Conservation (phyloP, 257 asterid genomes). For the Solanum infundibuliforme region DNA sequence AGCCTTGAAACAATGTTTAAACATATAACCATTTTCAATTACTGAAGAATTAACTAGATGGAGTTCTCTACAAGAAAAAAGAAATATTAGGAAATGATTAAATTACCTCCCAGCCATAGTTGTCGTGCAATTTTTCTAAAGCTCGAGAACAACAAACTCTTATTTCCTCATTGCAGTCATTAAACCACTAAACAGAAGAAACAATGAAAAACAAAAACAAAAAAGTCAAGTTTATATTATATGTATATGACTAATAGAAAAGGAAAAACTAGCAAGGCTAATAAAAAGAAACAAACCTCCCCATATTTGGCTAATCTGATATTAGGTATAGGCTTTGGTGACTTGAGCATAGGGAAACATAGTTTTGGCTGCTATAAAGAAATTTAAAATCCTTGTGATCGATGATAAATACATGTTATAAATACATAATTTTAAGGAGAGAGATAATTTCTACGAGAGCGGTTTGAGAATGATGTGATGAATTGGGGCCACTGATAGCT, state of each 20-base stretch:
- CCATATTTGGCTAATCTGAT: slow-evolving; percentile 66
- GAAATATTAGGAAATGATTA: neutral
- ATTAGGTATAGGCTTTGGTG: slow-evolving; percentile 23
- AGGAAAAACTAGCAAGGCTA: neutral
- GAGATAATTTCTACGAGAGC: slow-evolving; percentile 19
- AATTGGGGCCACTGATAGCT: slow-evolving; percentile 56
- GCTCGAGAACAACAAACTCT: slow-evolving; percentile 57
- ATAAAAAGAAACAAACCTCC: slow-evolving; percentile 35
- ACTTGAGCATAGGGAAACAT: slow-evolving; percentile 51
- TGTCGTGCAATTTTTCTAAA: slow-evolving; percentile 32
- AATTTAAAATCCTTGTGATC: neutral
- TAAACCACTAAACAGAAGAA: slow-evolving; percentile 58
- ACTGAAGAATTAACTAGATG: too few species aligned
- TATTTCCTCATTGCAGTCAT: slow-evolving; percentile 66
- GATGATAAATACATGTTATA: neutral
- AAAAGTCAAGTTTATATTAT: neutral
- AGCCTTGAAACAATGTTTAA: neutral
- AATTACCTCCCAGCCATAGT: slow-evolving; percentile 74
- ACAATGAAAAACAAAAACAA: neutral
- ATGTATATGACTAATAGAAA: neutral
- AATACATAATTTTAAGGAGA: neutral
- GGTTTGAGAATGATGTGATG: slow-evolving; percentile 16
- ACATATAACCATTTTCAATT: neutral
- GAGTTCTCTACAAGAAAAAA: neutral
- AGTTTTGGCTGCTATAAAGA: slow-evolving; percentile 39